These are phyloP conservation scores for Suhomyces coccinellae DNA, from an alignment of 1,139 yeast species.

Conservation along the genomic window DNA sequence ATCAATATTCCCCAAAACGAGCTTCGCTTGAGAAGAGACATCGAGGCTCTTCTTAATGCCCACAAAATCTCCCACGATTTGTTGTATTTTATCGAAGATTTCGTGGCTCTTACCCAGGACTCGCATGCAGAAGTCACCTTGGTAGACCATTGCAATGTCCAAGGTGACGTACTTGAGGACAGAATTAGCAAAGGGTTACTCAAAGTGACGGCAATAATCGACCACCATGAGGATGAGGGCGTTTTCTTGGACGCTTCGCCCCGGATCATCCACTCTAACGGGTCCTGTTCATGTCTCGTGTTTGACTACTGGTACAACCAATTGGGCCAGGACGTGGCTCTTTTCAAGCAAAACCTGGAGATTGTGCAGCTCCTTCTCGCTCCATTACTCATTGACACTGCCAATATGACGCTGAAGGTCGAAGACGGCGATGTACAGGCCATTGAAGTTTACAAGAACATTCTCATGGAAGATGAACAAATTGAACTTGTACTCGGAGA, in stretches of 20 bases:
- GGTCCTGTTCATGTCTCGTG: slow-evolving; percentile 79
- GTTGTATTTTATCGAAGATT: slow-evolving; percentile 69
- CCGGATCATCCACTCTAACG: slow-evolving; percentile 58
- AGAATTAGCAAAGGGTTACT: slow-evolving; percentile 25
- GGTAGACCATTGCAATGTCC: slow-evolving; percentile 82
- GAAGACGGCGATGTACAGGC: slow-evolving; percentile 56
- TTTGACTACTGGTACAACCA: slow-evolving; percentile 56
- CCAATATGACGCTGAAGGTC: slow-evolving; percentile 58
- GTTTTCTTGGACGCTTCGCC: slow-evolving; percentile 52
- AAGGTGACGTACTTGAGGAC: slow-evolving; percentile 43
- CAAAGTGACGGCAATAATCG: slow-evolving; percentile 64
- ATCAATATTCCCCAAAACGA: slow-evolving; percentile 72
- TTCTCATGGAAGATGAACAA: slow-evolving; percentile 11
- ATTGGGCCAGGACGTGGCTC: slow-evolving; percentile 19
- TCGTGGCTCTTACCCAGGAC: slow-evolving; percentile 23
- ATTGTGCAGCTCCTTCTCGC: slow-evolving; percentile 54
- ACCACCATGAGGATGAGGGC: slow-evolving; percentile 82
- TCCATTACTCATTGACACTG: slow-evolving; percentile 74
- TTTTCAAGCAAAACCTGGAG: slow-evolving; percentile 27
- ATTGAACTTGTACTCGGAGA: not conserved
- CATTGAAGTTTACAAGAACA: slow-evolving; percentile 32
- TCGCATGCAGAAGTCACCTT: slow-evolving; percentile 44
- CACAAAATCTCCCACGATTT: slow-evolving; percentile 49
- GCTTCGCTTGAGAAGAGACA: slow-evolving; percentile 68
- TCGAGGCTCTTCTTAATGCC: slow-evolving; percentile 51